These are phyloP conservation scores for Trypanosoma cruzi DNA, from an alignment of 208 protist genomes.

Conservation along the genomic window DNA sequence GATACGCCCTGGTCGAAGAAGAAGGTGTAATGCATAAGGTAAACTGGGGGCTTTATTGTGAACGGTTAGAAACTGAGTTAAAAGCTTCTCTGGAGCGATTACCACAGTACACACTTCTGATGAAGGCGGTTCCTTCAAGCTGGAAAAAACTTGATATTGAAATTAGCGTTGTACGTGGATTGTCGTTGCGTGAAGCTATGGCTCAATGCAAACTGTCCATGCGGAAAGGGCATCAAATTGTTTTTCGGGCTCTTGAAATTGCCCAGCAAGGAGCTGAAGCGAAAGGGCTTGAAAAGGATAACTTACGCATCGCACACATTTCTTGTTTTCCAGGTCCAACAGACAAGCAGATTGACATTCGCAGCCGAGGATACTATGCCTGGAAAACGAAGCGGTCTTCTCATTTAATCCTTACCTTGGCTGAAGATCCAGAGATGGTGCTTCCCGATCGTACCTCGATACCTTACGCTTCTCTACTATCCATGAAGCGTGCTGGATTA, in stretches of 20 bases:
- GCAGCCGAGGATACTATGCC: slow-evolving; percentile 83
- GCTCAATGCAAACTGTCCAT: slow-evolving; percentile 90
- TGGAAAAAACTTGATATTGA: slow-evolving; percentile 94
- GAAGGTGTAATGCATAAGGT: slow-evolving; percentile 84
- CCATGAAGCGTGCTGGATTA: slow-evolving; percentile 81
- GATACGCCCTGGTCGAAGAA: slow-evolving; percentile 88
- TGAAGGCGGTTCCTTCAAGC: slow-evolving; percentile 84
- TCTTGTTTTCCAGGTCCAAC: slow-evolving; percentile 85
- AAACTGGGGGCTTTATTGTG: slow-evolving; percentile 92
- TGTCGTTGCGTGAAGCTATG: slow-evolving; percentile 90
- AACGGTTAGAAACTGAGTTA: slow-evolving; percentile 87
- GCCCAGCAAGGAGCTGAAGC: slow-evolving; percentile 86
- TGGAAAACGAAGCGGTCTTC: slow-evolving; percentile 93
- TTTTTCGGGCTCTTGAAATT: slow-evolving; percentile 84
- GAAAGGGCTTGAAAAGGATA: slow-evolving; percentile 90
- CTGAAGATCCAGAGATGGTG: slow-evolving; percentile 90
- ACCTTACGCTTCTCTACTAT: slow-evolving; percentile 85
- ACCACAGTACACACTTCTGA: slow-evolving; percentile 83
- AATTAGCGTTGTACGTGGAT: slow-evolving; percentile 79
- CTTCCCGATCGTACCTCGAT: slow-evolving; percentile 89
- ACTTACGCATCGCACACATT: slow-evolving; percentile 83
- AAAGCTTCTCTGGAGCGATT: slow-evolving; percentile 76
- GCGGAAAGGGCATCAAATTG: slow-evolving; percentile 87
- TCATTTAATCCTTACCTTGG: slow-evolving; percentile 79
- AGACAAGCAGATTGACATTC: slow-evolving; percentile 92